Evolutionary conservation across 2,329 filamentous ascomycete species (phyloP).

Genomic region (Apiospora hydei): DNA sequence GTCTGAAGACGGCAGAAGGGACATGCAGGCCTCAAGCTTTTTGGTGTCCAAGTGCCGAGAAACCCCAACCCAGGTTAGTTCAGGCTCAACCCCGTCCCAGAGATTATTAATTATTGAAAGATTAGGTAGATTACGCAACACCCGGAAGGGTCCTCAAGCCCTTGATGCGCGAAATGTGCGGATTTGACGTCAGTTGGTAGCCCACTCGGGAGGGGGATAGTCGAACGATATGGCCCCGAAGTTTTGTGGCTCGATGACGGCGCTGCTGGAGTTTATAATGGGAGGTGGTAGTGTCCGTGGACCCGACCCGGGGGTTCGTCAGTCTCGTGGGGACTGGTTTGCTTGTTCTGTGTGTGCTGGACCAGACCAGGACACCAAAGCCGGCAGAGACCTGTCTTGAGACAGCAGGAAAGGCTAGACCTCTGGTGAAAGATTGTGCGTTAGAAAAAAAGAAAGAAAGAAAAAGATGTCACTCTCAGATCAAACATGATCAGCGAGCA

Average conservation of each 20-base stretch:
- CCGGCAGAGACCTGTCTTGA: neutral
- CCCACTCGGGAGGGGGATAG: neutral
- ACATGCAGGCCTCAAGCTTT: neutral
- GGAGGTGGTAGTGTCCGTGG: slow-evolving; percentile 2
- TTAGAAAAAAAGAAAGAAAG: neutral
- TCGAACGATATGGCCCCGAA: slow-evolving; percentile 5
- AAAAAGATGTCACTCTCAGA: neutral
- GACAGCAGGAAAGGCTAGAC: slow-evolving; percentile 1
- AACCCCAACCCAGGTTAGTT: neutral
- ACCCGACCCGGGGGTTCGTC: neutral
- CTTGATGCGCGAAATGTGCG: neutral
- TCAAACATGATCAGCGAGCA: neutral
- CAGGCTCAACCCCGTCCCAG: neutral
- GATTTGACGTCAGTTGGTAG: slow-evolving; percentile 8
- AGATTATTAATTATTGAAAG: neutral
- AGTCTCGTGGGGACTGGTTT: neutral
- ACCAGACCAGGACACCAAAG: neutral
- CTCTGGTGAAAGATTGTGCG: neutral
- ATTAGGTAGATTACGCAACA: neutral
- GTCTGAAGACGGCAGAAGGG: neutral
- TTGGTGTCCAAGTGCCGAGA: neutral
- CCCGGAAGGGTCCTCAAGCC: slow-evolving; percentile 4
- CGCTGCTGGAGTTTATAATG: neutral
- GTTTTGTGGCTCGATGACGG: slow-evolving; percentile 13
- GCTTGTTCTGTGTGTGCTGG: neutral